Evolutionary conservation across 208 protist species (phyloP), one percentile per base, ranked within the genome.

Genomic region (Wallacemonas rigidus): DNA sequence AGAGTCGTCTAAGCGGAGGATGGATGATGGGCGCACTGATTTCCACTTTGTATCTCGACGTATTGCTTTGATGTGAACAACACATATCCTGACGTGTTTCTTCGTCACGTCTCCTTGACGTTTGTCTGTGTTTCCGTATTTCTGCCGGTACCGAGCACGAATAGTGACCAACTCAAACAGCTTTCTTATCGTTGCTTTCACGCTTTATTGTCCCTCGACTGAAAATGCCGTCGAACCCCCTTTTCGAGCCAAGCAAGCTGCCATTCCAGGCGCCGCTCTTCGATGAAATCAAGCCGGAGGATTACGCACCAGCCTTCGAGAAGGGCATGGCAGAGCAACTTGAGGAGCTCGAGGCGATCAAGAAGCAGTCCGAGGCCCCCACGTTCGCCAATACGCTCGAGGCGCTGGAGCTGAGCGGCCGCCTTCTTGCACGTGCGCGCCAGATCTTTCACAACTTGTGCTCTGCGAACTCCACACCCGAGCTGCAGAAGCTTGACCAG

Each of bases 331-430:
- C 26, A 47, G 68, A 79, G 45, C 74, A 79, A 14, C 15, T 69
- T 35, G 17, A 60, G 41, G 74, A 79, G 69, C 35, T 79, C 15
- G 60, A 74, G 9, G 74, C 55, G 36, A 79, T 79, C 68, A 67
- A 50, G 53, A 56, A 57, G 45, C 15, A 53, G 14, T 9, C 43
- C 6, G 74, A 72, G 5, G 53, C 69, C 2, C 43, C 74, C 6
- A 69, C 74, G 4, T 79, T 79, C 45, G 61, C 35, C 45, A 79
- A 79, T 60, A 79, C 74, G 44, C 50, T 79, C 5, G 74, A 70
- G 68, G 67, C 67, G 45, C 61, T 79, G 26, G 74, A 79, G 47
- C 38, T 61, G n/a, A 77, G 72, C 36, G 72, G 72, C 41, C 48
- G 65, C 15, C 62, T 72, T 36, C 65, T 77, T 3, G 8, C 9